These are phyloP conservation scores for Papiliotrema nemorosa DNA, from an alignment of 1,284 basidiomycete genomes.

Conservation along the genomic window DNA sequence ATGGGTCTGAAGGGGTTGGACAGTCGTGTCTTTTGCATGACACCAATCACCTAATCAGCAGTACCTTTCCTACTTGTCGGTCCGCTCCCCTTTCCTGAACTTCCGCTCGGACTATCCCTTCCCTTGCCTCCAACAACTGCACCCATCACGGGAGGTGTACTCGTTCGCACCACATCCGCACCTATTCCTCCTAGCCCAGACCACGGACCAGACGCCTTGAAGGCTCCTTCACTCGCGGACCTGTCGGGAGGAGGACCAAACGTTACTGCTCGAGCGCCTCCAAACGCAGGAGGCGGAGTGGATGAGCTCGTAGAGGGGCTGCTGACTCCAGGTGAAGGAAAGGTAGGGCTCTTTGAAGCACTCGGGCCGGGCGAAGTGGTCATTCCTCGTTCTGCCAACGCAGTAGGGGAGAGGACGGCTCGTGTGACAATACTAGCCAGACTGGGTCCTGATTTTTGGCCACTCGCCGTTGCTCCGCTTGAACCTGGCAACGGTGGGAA, in stretches of 20 bases:
- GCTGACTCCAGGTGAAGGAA: neutral
- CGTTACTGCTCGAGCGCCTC: neutral
- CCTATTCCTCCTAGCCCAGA: neutral
- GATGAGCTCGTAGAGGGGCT: neutral
- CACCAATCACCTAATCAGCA: no score
- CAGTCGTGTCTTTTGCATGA: no score
- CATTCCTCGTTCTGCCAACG: conserved; percentile 16
- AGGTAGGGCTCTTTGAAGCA: neutral
- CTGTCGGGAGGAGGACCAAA: neutral
- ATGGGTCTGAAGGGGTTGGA: no score
- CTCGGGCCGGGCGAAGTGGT: neutral
- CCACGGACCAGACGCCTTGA: neutral
- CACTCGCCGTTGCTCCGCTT: neutral
- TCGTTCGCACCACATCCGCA: neutral
- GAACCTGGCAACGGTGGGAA: conserved; percentile 43
- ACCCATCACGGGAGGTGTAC: neutral
- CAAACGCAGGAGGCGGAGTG: neutral
- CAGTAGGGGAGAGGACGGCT: conserved; percentile 41
- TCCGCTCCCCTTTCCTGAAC: no score
- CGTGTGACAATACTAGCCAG: conserved; percentile 47
- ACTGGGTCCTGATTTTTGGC: conserved; percentile 31
- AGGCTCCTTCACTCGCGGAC: neutral
- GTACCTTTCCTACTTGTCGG: no score
- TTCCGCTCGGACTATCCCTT: neutral
- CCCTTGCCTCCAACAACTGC: neutral